A percentile compares a stretch with the other conserved stretches of the same genome.
Evolutionary conservation across 768 basidiomycete genomes (phyloP).

Genomic region (Russula earlei): DNA sequence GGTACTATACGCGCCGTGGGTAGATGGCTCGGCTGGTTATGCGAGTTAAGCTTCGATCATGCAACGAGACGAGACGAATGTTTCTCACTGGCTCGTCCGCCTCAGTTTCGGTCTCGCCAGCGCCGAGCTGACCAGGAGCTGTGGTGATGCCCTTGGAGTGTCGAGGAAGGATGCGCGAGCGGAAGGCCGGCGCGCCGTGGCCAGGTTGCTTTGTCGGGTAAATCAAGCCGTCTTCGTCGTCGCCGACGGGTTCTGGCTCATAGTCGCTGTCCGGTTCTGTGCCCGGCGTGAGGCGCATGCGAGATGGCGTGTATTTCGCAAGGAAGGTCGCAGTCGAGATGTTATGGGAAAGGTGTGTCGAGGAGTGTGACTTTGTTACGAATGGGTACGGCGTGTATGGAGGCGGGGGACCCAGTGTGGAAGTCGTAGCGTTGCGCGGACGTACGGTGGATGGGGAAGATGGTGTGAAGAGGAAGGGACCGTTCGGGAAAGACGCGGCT

Average conservation of each 20-base stretch:
- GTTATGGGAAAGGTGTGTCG: slow-evolving; percentile 12
- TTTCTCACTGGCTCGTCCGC: slow-evolving; percentile 63
- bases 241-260: slow-evolving; percentile 6
- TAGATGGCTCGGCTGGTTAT: slow-evolving; percentile 42
- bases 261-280: slow-evolving; percentile 12
- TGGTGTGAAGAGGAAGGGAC: slow-evolving; percentile 10
- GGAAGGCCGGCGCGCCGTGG: slow-evolving; percentile 5
- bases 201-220: slow-evolving; percentile 13
- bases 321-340: slow-evolving; percentile 14
- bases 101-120: slow-evolving; percentile 75
- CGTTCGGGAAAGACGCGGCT: not conserved
- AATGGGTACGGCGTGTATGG: slow-evolving; percentile 9
- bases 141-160: slow-evolving; percentile 43
- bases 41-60: not conserved
- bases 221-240: slow-evolving; percentile 10
- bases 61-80: not conserved
- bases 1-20: slow-evolving; percentile 59
- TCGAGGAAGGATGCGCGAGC: slow-evolving; percentile 14
- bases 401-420: slow-evolving; percentile 10
- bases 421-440: not conserved
- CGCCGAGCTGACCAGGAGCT: slow-evolving; percentile 45
- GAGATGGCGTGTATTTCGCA: slow-evolving; percentile 3
- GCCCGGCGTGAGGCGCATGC: slow-evolving; percentile 6
- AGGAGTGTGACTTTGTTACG: slow-evolving; percentile 15
- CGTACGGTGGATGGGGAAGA: slow-evolving; percentile 6